Evolutionary conservation across 2,329 filamentous ascomycete species (phyloP).

Genomic region (Sclerotinia borealis): DNA sequence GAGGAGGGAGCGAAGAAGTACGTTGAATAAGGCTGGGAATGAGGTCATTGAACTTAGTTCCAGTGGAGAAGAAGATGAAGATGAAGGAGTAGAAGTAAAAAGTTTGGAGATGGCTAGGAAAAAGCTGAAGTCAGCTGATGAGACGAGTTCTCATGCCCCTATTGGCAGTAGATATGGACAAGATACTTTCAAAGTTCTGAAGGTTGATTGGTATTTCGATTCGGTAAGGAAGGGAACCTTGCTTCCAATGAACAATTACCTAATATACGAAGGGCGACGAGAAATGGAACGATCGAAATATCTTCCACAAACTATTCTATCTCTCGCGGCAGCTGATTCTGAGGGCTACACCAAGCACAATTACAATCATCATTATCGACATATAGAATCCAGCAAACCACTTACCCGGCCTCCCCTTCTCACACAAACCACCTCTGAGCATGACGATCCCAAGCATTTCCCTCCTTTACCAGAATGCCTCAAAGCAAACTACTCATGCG

Average conservation of each 20-base stretch:
- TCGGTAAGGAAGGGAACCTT: constrained; percentile 41
- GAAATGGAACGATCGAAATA: constrained; percentile 7
- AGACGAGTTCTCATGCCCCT: background rate
- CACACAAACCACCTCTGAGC: constrained; percentile 69
- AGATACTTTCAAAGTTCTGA: constrained; percentile 45
- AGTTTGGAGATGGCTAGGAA: background rate
- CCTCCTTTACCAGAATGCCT: constrained; percentile 65
- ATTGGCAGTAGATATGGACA: background rate
- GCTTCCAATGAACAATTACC: constrained; percentile 45
- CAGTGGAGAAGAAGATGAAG: constrained; percentile 35
- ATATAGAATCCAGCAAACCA: constrained; percentile 7
- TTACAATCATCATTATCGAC: constrained; percentile 12
- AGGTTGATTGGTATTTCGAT: constrained; percentile 52
- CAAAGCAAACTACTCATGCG: constrained; percentile 67
- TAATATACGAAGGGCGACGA: constrained; percentile 47
- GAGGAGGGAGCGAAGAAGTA: constrained; percentile 34
- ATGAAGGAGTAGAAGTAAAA: constrained; percentile 19
- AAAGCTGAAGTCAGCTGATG: constrained; percentile 5
- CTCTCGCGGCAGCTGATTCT: constrained; percentile 25
- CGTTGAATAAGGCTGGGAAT: constrained; percentile 18
- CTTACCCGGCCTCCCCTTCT: constrained; percentile 40
- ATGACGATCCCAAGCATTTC: constrained; percentile 52
- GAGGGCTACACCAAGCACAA: constrained; percentile 23
- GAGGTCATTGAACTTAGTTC: constrained; percentile 26
- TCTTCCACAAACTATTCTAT: constrained; percentile 1